A percentile compares a stretch with the other conserved stretches of the same genome.
Evolutionary conservation across 2,329 filamentous ascomycete genomes (phyloP).

Genomic region (Torrubiella hemipterigena): DNA sequence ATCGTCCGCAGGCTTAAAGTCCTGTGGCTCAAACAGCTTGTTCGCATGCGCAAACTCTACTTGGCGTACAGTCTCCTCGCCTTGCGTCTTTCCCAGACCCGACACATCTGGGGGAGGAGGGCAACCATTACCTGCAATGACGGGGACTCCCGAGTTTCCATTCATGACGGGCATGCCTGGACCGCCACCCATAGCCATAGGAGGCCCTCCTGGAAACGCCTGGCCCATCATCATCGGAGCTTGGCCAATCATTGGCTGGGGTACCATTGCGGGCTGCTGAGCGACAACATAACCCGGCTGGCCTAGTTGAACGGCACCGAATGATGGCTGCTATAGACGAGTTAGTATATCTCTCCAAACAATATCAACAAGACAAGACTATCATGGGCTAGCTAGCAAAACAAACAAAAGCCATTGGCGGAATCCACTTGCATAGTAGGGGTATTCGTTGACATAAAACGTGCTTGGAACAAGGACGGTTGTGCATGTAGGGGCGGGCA

Average conservation of each 20-base stretch:
- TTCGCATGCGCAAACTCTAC: slow-evolving; percentile 36
- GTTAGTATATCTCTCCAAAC: slow-evolving; percentile 5
- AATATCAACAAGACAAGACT: background rate
- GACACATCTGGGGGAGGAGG: slow-evolving; percentile 26
- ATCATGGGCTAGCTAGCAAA: no score
- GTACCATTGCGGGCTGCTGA: slow-evolving; percentile 18
- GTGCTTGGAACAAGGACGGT: slow-evolving; percentile 20
- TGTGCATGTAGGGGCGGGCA: slow-evolving; percentile 12
- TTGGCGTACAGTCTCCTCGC: slow-evolving; percentile 34
- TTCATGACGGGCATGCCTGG: slow-evolving; percentile 11
- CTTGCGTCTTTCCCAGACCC: slow-evolving; percentile 37
- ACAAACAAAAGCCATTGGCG: slow-evolving; percentile 4
- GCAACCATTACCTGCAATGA: slow-evolving; percentile 28
- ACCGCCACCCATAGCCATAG: slow-evolving; percentile 5
- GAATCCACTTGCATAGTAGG: slow-evolving; percentile 27
- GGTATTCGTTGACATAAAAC: slow-evolving; percentile 17
- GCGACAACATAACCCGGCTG: slow-evolving; percentile 18
- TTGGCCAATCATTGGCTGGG: slow-evolving; percentile 5
- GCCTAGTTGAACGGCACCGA: slow-evolving; percentile 16
- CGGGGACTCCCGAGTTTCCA: slow-evolving; percentile 13
- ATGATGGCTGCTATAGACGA: slow-evolving; percentile 16
- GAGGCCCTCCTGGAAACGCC: slow-evolving; percentile 4
- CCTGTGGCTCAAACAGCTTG: slow-evolving; percentile 43
- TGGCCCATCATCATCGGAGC: slow-evolving; percentile 18
- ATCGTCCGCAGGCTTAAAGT: slow-evolving; percentile 50